Base-by-base conservation (phyloP, 345 rosid genomes). In the Hibiscus tridactylites region DNA sequence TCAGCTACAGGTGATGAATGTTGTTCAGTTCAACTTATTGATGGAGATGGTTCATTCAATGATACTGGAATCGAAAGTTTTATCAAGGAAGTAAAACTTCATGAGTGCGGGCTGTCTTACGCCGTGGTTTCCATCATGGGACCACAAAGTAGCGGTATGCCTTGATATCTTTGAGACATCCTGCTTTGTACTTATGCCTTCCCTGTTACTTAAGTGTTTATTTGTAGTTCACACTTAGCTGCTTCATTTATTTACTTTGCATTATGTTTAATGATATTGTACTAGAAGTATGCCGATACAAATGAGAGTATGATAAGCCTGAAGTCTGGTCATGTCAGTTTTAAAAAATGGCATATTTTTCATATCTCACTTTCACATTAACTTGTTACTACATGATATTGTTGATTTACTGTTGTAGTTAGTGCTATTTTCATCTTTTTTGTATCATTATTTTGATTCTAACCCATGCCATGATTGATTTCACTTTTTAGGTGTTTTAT, bases 91-190 rank as follows among this genome's bases (percentile, higher is more conserved):
- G 85, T 88, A 67, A 89, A 81, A 47, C 75, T 96, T 79, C 83
- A 77, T 33, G 96, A 92, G 69, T 89, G 96, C 61, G 99, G 99
- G 33, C 84, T 96, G 72, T 96, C 99, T 3, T 92, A 96, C 64
- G 99, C 98, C 5, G 83, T 91, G 52, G 99, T 89, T 77, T 91
- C 99, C 58, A 96, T 96, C 75, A 96, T 96, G 99, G 99, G 99
- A 65, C 99, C 99, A 0, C 99, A 96, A 77, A 96, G 99, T 77
- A 96, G 99, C 49, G 99, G 99, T 96, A 85, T 72, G 92, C 79
- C 49, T 75, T 12, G 56, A 65, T 63, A 29, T 47, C 39, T 70
- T 52, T 37, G 24, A 33, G 12, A 62, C 33, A 24, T 39, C 50
- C 17, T 46, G 6, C 50, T 9, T 70, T 70, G 6, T 37, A 21